Evolutionary conservation across 73 alveolate species (phyloP).

Genomic region (Symbiodinium natans): DNA sequence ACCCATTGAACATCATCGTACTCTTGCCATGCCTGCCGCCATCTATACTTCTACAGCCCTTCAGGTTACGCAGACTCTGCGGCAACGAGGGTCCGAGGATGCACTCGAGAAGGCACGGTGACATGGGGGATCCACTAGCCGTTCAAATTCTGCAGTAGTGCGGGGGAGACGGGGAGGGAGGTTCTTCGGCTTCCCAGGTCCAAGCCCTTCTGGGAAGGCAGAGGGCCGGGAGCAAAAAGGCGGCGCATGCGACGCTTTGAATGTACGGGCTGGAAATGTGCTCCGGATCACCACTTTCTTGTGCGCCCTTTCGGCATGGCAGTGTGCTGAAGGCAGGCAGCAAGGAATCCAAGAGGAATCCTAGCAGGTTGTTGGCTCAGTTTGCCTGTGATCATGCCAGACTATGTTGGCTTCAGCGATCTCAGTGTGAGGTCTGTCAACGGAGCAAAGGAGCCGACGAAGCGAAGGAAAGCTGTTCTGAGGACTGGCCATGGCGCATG

Average conservation of each 20-base stretch:
- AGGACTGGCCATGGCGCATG: neutral
- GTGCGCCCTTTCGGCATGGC: too few species aligned
- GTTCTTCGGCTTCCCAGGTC: neutral
- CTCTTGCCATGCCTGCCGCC: neutral
- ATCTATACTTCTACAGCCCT: neutral
- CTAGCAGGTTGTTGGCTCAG: neutral
- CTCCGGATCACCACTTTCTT: too few species aligned
- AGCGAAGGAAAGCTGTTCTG: neutral
- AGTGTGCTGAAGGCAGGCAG: neutral
- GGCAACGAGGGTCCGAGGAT: neutral
- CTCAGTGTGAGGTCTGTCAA: neutral
- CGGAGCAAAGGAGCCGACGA: neutral
- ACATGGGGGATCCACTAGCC: too few species aligned
- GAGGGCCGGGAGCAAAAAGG: neutral
- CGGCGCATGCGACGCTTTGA: neutral
- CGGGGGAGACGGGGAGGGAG: too few species aligned
- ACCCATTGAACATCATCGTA: too few species aligned
- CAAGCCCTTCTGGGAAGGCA: neutral
- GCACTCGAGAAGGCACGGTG: neutral
- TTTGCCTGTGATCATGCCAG: too few species aligned
- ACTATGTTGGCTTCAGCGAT: too few species aligned
- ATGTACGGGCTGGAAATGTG: too few species aligned
- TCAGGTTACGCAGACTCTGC: slow-evolving; percentile 3
- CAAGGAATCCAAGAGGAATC: neutral
- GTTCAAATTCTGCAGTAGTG: too few species aligned